A percentile compares a stretch with the other conserved stretches of the same genome.
Evolutionary conservation across 129 eudicot species (phyloP).

Genomic region (Deinandra increscens): DNA sequence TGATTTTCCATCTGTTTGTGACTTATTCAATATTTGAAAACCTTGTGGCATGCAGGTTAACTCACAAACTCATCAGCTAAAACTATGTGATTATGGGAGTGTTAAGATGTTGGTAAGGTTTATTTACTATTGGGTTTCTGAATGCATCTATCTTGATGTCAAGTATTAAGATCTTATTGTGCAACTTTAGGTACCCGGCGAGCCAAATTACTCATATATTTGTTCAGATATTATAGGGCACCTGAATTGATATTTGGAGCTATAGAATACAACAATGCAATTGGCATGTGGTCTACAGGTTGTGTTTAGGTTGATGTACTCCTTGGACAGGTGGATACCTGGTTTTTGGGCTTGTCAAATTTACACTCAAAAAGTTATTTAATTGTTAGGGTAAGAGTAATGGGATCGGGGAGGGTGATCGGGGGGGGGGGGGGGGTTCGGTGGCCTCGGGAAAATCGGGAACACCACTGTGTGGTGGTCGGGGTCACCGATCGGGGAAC

Average conservation of each 20-base stretch:
- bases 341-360: background rate
- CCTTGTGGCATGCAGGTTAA: conserved; percentile 57
- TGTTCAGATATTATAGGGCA: conserved; percentile 97
- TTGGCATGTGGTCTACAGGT: conserved; percentile 98
- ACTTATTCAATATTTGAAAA: background rate
- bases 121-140: background rate
- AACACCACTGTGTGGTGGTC: no score
- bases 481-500: no score
- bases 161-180: conserved; percentile 8
- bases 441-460: no score
- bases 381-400: no score
- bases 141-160: background rate
- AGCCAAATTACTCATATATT: conserved; percentile 91
- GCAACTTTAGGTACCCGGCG: conserved; percentile 68
- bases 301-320: conserved; percentile 96
- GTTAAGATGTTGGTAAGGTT: conserved; percentile 86
- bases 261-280: conserved; percentile 92
- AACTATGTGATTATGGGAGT: conserved; percentile 93
- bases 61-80: conserved; percentile 92
- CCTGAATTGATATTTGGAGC: conserved; percentile 97
- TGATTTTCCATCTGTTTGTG: no score
- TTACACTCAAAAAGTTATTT: background rate
- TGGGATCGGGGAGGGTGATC: no score
- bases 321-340: conserved; percentile 65
- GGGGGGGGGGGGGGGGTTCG: no score